Evolutionary conservation across 2,329 filamentous ascomycete species (phyloP).

Genomic region (Chlorencoelia australis): DNA sequence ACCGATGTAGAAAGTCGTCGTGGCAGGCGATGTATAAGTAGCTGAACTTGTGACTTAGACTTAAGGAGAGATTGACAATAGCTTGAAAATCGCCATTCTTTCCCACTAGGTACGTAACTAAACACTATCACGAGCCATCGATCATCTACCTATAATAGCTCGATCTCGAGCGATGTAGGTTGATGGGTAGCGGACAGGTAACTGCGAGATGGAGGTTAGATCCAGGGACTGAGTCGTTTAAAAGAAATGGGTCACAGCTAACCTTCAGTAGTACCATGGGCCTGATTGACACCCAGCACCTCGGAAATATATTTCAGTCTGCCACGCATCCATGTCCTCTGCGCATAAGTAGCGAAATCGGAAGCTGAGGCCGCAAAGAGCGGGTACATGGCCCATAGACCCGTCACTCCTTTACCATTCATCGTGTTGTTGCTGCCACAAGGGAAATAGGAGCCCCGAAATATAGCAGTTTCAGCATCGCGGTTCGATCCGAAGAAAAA

Average conservation of each 20-base stretch:
- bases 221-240: no score
- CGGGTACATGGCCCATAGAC: conserved; percentile 19
- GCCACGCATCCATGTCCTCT: conserved; percentile 14
- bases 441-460: conserved; percentile 37
- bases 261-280: conserved; percentile 15
- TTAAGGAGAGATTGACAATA: no score
- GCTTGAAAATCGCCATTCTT: no score
- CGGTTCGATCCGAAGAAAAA: conserved; percentile 51
- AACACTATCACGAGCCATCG: no score
- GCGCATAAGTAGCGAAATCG: conserved; percentile 16
- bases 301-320: conserved; percentile 17
- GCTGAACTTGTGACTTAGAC: no score
- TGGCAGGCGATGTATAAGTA: no score
- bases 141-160: neutral
- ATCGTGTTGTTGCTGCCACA: conserved; percentile 33
- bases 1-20: no score
- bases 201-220: neutral
- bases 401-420: conserved; percentile 12
- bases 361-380: conserved; percentile 16
- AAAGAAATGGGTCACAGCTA: neutral
- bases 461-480: conserved; percentile 20
- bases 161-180: conserved; percentile 1
- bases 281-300: conserved; percentile 18
- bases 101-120: no score
- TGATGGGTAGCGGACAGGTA: conserved; percentile 3